Evolutionary conservation across 164 flowering plant species (phyloP).

Genomic region (Macadamia integrifolia): DNA sequence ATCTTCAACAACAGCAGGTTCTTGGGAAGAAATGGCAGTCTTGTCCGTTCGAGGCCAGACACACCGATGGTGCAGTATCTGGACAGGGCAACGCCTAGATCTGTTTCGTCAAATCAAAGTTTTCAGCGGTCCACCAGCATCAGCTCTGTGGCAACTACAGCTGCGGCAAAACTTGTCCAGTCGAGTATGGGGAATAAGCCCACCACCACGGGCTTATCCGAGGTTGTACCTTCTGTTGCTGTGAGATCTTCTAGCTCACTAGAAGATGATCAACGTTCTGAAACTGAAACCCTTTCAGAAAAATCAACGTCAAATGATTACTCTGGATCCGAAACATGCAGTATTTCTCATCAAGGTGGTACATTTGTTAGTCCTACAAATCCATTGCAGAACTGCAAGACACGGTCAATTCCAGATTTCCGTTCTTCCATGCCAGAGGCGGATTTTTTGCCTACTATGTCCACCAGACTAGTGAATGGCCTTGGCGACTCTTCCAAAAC

Average conservation of each 20-base stretch:
- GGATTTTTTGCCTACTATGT: slow-evolving; percentile 18
- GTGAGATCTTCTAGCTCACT: background rate
- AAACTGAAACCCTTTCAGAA: slow-evolving; percentile 6
- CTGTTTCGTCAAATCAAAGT: slow-evolving; percentile 2
- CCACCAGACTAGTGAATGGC: slow-evolving; percentile 5
- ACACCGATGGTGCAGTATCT: slow-evolving; percentile 14
- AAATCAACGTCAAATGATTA: slow-evolving; percentile 7
- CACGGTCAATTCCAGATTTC: slow-evolving; percentile 9
- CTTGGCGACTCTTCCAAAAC: slow-evolving; percentile 14
- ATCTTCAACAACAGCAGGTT: slow-evolving; percentile 1
- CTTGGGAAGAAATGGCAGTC: background rate
- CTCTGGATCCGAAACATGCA: slow-evolving; percentile 9
- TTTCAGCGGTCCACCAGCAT: background rate
- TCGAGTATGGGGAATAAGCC: slow-evolving; percentile 6
- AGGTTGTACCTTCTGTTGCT: background rate
- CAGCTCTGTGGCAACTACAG: slow-evolving; percentile 12
- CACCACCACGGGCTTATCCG: background rate
- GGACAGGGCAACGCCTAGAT: slow-evolving; percentile 1
- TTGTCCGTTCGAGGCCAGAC: slow-evolving; percentile 16
- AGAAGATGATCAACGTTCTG: background rate
- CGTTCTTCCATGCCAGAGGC: slow-evolving; percentile 29
- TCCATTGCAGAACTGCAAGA: slow-evolving; percentile 6
- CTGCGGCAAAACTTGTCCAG: slow-evolving; percentile 25
- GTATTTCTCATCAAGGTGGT: slow-evolving; percentile 1
- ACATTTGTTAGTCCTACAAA: slow-evolving; percentile 19